phyloP scores from a whole-genome alignment of 2,329 filamentous ascomycete genomes.

The Colletotrichum orbiculare region DNA sequence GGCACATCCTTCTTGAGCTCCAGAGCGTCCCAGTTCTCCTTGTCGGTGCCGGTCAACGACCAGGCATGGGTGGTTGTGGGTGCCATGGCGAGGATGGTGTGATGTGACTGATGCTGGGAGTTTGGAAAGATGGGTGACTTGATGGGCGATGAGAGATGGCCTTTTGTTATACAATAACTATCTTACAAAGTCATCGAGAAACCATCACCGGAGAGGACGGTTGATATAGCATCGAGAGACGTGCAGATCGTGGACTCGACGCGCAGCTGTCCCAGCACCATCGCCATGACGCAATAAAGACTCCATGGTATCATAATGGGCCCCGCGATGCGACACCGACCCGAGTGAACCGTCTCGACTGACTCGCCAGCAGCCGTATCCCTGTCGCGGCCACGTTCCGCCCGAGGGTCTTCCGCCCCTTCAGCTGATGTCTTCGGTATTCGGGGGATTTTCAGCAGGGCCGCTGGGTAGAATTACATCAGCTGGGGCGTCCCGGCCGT shows the following conservation, averaged over 20 bases:
- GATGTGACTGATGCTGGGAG: not conserved
- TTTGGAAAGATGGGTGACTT: not conserved
- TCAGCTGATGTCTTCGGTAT: no score
- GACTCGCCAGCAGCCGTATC: conserved; percentile 8
- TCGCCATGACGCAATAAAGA: conserved; percentile 31
- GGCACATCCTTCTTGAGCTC: conserved; percentile 62
- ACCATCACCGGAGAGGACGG: no score
- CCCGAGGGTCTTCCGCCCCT: not conserved
- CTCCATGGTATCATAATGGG: conserved; percentile 20
- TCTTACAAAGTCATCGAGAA: not conserved
- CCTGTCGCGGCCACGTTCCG: conserved; percentile 12
- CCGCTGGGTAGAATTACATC: no score
- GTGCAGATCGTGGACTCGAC: conserved; percentile 1
- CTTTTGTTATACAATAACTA: not conserved
- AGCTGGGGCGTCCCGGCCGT: no score
- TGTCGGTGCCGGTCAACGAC: conserved; percentile 52
- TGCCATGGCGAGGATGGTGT: conserved; percentile 13
- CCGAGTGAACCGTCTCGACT: conserved; percentile 1
- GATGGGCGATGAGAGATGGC: not conserved
- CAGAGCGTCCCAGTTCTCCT: conserved; percentile 69
- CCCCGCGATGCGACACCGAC: conserved; percentile 17
- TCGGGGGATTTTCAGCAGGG: no score
- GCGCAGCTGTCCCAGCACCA: not conserved
- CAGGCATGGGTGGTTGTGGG: conserved; percentile 64
- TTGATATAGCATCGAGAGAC: no score